Percentiles rank a stretch among this genome's conserved stretches.
These are phyloP conservation scores for Trypanosoma caninum DNA, from an alignment of 208 protist genomes.

Conservation along the genomic window DNA sequence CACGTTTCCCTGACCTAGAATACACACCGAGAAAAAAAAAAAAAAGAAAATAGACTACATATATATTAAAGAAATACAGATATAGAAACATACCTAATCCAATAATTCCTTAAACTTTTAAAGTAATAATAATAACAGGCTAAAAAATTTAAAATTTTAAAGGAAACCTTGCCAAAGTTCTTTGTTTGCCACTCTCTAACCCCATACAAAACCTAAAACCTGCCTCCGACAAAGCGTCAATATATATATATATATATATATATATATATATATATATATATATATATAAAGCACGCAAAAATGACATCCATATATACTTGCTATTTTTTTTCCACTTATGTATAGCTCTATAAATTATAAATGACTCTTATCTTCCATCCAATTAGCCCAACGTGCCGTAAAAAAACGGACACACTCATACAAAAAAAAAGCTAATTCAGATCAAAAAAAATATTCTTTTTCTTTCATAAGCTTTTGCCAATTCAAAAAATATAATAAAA, in stretches of 20 bases:
- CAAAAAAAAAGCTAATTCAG: not conserved
- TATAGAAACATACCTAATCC: too few relatives aligned
- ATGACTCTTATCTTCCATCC: not conserved
- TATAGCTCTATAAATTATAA: too few relatives aligned
- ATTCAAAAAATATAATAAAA: not conserved
- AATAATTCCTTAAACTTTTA: not conserved
- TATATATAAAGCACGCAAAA: too few relatives aligned
- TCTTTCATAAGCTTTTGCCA: not conserved
- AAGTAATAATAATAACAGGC: too few relatives aligned
- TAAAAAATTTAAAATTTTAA: too few relatives aligned
- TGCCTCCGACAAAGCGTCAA: too few relatives aligned
- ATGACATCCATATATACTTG: too few relatives aligned
- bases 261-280: constrained; percentile 2
- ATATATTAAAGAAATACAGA: too few relatives aligned
- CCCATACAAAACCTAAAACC: too few relatives aligned
- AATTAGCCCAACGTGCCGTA: not conserved
- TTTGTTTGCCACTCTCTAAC: too few relatives aligned
- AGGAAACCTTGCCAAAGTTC: too few relatives aligned
- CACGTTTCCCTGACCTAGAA: too few relatives aligned
- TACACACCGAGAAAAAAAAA: constrained; percentile 9
- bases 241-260: not conserved
- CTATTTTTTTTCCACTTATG: not conserved
- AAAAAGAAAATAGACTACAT: not conserved
- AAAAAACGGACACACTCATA: not conserved
- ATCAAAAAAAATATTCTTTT: not conserved